These are phyloP conservation scores for Pythium monospermum DNA, from an alignment of 352 stramenopile species.

Conservation along the genomic window DNA sequence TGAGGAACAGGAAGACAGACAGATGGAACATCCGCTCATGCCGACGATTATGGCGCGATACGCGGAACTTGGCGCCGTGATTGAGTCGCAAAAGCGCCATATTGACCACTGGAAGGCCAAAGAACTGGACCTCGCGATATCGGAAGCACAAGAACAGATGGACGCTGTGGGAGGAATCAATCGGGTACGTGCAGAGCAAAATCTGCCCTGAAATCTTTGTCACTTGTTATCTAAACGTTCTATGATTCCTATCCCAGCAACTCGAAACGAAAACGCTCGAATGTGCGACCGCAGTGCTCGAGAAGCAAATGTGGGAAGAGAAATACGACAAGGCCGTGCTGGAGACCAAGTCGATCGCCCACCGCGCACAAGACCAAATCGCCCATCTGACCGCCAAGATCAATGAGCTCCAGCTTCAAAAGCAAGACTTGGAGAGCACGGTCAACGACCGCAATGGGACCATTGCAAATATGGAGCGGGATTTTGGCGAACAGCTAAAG, in stretches of 20 bases:
- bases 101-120: conserved; percentile 83
- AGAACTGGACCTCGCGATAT: conserved; percentile 74
- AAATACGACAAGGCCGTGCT: conserved; percentile 57
- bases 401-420: conserved; percentile 37
- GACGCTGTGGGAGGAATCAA: conserved; percentile 53
- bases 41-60: conserved; percentile 74
- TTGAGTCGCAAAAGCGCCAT: conserved; percentile 82
- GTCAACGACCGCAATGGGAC: conserved; percentile 37
- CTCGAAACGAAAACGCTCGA: conserved; percentile 63
- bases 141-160: conserved; percentile 58
- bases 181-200: conserved; percentile 22
- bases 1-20: conserved; percentile 80
- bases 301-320: conserved; percentile 77
- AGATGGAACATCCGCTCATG: conserved; percentile 67
- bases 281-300: conserved; percentile 39
- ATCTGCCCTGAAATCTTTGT: not conserved
- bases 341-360: conserved; percentile 46
- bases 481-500: conserved; percentile 34
- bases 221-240: not conserved
- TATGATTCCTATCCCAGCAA: conserved; percentile 10
- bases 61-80: conserved; percentile 67
- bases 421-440: conserved; percentile 42
- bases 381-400: conserved; percentile 46
- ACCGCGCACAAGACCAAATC: conserved; percentile 48
- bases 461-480: conserved; percentile 31